These are phyloP conservation scores for Thelephora terrestris DNA, from an alignment of 1,284 basidiomycete species.

Conservation along the genomic window DNA sequence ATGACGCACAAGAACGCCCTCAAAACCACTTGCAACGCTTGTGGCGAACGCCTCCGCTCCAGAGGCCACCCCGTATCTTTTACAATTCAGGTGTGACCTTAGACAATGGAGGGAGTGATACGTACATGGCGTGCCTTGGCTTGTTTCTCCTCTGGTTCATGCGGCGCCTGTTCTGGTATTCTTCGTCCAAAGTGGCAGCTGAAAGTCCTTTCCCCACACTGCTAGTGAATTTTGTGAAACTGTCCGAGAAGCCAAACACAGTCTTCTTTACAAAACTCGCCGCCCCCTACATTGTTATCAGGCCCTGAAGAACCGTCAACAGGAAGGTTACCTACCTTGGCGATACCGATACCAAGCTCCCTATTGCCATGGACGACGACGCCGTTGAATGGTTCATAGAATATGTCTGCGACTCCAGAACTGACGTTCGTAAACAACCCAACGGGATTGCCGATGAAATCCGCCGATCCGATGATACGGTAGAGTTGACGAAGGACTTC, in stretches of 20 bases:
- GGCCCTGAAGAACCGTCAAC: background rate
- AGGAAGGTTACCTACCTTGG: slow-evolving; percentile 50
- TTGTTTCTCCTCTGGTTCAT: slow-evolving; percentile 89
- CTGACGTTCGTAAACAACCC: slow-evolving; percentile 98
- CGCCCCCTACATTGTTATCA: slow-evolving; percentile 54
- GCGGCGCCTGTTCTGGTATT: slow-evolving; percentile 86
- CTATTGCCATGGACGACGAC: slow-evolving; percentile 96
- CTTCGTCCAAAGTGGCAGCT: slow-evolving; percentile 92
- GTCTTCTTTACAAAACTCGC: slow-evolving; percentile 99
- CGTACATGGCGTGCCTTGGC: slow-evolving; percentile 90
- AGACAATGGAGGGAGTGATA: slow-evolving; percentile 2
- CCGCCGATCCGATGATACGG: slow-evolving; percentile 92
- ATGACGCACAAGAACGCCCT: slow-evolving; percentile 78
- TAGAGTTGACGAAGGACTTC: slow-evolving; percentile 93
- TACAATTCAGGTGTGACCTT: slow-evolving; percentile 7
- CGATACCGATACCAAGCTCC: slow-evolving; percentile 95
- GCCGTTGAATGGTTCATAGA: slow-evolving; percentile 98
- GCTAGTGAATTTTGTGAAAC: slow-evolving; percentile 94
- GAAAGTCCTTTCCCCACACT: slow-evolving; percentile 98
- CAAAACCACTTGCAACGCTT: slow-evolving; percentile 91
- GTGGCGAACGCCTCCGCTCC: slow-evolving; percentile 93
- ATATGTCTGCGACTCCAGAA: slow-evolving; percentile 97
- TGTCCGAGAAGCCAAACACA: slow-evolving; percentile 93
- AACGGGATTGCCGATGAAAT: slow-evolving; percentile 90
- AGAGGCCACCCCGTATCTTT: slow-evolving; percentile 87